Conservation (phyloP, 208 protist genomes). For the Leptomonas seymouri region DNA sequence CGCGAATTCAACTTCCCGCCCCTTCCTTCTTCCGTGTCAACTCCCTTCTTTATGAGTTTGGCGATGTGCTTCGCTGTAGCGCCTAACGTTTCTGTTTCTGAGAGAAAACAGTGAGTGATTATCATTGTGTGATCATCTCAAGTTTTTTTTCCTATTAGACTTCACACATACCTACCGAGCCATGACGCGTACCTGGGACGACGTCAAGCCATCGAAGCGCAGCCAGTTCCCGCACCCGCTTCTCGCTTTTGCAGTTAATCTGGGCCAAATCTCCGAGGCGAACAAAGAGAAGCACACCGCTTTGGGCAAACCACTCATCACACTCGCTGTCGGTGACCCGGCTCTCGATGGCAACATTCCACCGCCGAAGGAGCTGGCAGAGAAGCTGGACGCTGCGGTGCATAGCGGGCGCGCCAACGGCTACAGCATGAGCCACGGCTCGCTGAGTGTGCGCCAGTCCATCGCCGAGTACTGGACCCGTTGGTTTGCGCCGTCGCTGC, state of each 20-base stretch:
- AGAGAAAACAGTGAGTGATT: background rate
- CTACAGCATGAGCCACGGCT: slow-evolving; percentile 65
- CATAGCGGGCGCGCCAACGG: slow-evolving; percentile 53
- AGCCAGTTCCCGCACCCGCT: slow-evolving; percentile 33
- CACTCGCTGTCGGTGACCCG: slow-evolving; percentile 74
- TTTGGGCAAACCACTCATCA: slow-evolving; percentile 37
- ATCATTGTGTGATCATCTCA: slow-evolving; percentile 6
- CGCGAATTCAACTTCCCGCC: too few species aligned
- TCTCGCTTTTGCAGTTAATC: slow-evolving; percentile 28
- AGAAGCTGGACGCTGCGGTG: slow-evolving; percentile 52
- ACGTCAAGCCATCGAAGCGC: slow-evolving; percentile 64
- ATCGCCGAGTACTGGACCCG: slow-evolving; percentile 57
- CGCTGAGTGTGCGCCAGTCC: slow-evolving; percentile 50
- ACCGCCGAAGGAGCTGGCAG: slow-evolving; percentile 37
- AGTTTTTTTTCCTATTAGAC: slow-evolving; percentile 1
- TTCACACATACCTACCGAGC: background rate
- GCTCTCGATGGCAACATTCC: slow-evolving; percentile 77
- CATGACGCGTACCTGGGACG: slow-evolving; percentile 63
- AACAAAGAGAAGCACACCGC: slow-evolving; percentile 30
- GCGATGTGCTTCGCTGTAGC: background rate
- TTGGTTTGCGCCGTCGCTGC: slow-evolving; percentile 34
- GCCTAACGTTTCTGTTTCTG: background rate
- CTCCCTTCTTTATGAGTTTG: background rate
- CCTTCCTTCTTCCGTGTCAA: background rate
- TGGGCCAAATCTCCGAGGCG: slow-evolving; percentile 19